phyloP scores from a whole-genome alignment of 306 rosid species.

The Citrullus mucosospermus region DNA sequence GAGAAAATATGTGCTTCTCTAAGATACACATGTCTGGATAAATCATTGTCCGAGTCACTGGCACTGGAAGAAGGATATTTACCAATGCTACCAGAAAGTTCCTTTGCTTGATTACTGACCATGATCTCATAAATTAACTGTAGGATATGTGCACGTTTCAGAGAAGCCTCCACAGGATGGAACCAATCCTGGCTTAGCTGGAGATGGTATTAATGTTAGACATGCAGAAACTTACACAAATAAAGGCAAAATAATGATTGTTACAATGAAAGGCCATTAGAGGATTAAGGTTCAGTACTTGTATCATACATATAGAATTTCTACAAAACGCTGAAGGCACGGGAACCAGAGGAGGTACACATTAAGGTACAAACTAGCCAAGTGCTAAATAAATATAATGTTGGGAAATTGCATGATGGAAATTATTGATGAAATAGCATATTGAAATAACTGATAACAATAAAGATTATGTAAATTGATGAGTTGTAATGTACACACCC shows the following conservation, averaged over 20 bases:
- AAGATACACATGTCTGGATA: conserved; percentile 11
- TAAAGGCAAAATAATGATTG: not conserved
- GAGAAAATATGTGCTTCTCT: conserved; percentile 12
- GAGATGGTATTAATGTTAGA: not conserved
- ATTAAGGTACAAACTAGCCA: not conserved
- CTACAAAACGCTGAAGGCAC: not conserved
- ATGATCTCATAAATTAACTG: conserved; percentile 38
- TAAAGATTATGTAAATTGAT: no score
- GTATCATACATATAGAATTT: not conserved
- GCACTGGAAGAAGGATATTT: conserved; percentile 14
- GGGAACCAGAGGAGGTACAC: not conserved
- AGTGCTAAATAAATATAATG: no score
- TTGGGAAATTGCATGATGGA: no score
- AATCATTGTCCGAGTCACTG: conserved; percentile 11
- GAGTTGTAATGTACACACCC: no score
- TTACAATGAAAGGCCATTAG: not conserved
- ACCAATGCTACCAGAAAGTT: conserved; percentile 16
- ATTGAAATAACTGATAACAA: no score
- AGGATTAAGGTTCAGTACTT: not conserved
- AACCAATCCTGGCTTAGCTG: conserved; percentile 61
- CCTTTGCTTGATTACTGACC: conserved; percentile 21
- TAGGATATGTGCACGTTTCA: conserved; percentile 34
- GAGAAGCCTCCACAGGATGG: conserved; percentile 59
- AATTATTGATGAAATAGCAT: no score
- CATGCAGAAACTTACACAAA: not conserved